Base-by-base conservation (phyloP, 768 basidiomycete genomes). In the Leccinum barrowsii region DNA sequence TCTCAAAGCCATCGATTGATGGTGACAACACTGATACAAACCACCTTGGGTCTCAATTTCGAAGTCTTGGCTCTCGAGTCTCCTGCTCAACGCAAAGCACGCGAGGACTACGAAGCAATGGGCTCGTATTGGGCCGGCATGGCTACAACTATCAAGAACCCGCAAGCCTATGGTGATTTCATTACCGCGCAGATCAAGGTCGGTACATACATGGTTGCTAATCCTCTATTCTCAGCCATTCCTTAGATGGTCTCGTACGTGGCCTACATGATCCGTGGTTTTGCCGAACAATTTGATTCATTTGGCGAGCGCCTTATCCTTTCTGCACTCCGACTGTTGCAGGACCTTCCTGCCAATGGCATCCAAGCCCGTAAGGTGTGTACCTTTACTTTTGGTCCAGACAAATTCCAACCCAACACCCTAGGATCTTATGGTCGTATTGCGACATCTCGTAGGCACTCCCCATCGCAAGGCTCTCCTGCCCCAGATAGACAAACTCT, bases 151-250 rank as follows among this genome's bases (percentile, higher is more conserved):
- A 86, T 97, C 52, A 81, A 80, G 67, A 95, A 96, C 68, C 68
- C 82, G 12, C 73, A 78, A 37, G 79, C 88, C 11, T 98, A 94
- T 71, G 79, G 81, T 13, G 95, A 97, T 68, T 86, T 95, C 57
- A 84, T 94, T 61, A 84, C 83, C 54, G 88, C 91, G 1, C 95
- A 98, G 71, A 90, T 95, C 70, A 98, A 96, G 83, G 94, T 90
- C 58, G 40, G 65, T 51, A 35, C 30, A 50, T 17, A 7, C 19
- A 2, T 34, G 13, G 4, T 40, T 26, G 17, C 37, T 21, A 8
- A 7, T 12, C n/a, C 26, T 49, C 28, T 47, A 48, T 52, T 52
- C 54, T 58, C 63, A 60, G 54, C 53, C 55, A 24, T 32, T 8
- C 34, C 37, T 21, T 64, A 95, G 93, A 89, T 94, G 72, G 82